These are phyloP conservation scores for Penicillium nordicum DNA, from an alignment of 2,329 filamentous ascomycete species.

Conservation along the genomic window DNA sequence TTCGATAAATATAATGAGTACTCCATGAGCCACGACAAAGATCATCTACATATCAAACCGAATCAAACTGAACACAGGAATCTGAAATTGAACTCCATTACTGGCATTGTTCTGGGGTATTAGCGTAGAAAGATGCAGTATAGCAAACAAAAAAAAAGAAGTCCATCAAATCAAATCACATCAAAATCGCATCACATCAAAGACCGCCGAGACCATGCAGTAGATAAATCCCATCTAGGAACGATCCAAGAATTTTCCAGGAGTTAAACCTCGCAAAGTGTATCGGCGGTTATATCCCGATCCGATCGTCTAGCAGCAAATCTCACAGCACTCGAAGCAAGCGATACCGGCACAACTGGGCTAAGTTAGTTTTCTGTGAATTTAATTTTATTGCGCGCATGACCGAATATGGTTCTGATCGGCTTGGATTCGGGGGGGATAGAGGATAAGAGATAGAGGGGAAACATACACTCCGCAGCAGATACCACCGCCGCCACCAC, in stretches of 20 bases:
- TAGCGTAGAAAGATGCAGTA: slow-evolving; percentile 13
- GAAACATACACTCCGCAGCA: slow-evolving; percentile 36
- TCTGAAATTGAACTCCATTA: slow-evolving; percentile 10
- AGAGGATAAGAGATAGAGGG: too few species aligned
- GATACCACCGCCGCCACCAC: slow-evolving; percentile 30
- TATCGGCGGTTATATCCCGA: neutral
- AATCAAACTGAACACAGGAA: neutral
- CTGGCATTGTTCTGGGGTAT: slow-evolving; percentile 19
- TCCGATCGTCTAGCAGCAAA: slow-evolving; percentile 29
- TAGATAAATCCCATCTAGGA: neutral
- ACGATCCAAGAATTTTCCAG: neutral
- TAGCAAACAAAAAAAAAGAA: slow-evolving; percentile 1
- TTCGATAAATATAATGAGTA: neutral
- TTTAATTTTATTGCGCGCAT: neutral
- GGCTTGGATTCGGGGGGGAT: too few species aligned
- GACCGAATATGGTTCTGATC: neutral
- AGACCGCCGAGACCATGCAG: neutral
- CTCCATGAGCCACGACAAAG: neutral
- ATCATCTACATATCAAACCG: neutral
- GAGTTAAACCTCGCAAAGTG: neutral
- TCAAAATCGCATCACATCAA: neutral
- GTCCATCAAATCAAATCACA: neutral
- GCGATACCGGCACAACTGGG: slow-evolving; percentile 32
- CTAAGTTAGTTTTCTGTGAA: neutral
- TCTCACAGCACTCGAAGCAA: slow-evolving; percentile 36